Evolutionary conservation across 2,329 filamentous ascomycete genomes (phyloP), one percentile per base, ranked within the genome.

Genomic region (Helminthosporium solani): DNA sequence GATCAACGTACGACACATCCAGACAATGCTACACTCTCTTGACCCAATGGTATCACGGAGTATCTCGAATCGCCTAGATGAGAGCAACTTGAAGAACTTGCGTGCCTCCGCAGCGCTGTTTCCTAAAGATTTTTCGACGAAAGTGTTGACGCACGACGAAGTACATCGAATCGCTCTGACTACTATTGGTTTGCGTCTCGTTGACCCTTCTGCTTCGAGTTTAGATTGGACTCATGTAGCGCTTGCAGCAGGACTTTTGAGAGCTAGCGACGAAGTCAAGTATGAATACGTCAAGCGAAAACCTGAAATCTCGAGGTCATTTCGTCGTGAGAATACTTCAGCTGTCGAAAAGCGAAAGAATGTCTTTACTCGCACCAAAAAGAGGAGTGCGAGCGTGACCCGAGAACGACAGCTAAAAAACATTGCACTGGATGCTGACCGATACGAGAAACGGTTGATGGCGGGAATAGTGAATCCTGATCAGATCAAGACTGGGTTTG

Each of bases 401-500:
- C 66, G 83, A 81, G 47, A 78, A 75, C 50, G 77, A 77, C 58
- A 83, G 76, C 33, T 83, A 81, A 46, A 60, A 23, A 59, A 47
- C 9, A 60, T 68, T 25, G 45, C 51, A 8, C 21, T 35, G n/a
- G 58, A 43, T 15, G 65, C 65, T 57, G 90, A 87, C 46, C 78
- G 84, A 41, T 85, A 96, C 54, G 94, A 97, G 69, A 88, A 89
- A 68, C 86, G 85, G 57, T 78, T 99, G 7, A 75, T 96, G 36
- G 80, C 82, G 3, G 90, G 92, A 8, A 85, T 97, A 2, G 84
- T 96, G 28, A 84, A 96, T 62, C 83, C 88, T 6, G 78, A 85
- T 37, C 87, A 87, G 59, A 89, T 99, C 54, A 84, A 84, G 50
- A 95, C 88, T 0, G 95, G 89, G 0, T 99, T 97, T 64, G 78